Percentiles rank a stretch among this genome's conserved stretches.
phyloP scores from a whole-genome alignment of 352 stramenopile genomes.

The Globisporangium splendens region DNA sequence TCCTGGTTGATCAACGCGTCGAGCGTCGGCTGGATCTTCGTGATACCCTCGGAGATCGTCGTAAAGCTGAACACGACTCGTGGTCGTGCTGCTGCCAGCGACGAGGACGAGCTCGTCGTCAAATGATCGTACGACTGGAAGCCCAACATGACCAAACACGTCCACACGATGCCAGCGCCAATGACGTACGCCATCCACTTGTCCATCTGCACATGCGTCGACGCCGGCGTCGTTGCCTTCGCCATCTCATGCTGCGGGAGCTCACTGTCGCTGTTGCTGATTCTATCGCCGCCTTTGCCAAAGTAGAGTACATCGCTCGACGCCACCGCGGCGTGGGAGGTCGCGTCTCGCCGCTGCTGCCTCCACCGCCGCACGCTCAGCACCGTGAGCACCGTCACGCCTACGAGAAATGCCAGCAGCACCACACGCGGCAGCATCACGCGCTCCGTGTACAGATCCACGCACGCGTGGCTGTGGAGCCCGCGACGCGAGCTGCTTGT shows the following conservation, averaged over 20 bases:
- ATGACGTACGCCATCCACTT: constrained; percentile 28
- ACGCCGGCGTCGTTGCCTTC: neutral
- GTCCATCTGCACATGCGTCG: constrained; percentile 8
- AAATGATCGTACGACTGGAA: constrained; percentile 29
- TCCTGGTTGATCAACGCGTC: constrained; percentile 36
- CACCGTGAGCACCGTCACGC: constrained; percentile 11
- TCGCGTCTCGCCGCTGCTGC: constrained; percentile 8
- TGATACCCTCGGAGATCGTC: constrained; percentile 32
- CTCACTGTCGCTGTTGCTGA: neutral
- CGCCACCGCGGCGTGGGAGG: constrained; percentile 16
- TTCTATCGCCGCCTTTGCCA: constrained; percentile 14
- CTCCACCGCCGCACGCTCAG: constrained; percentile 12
- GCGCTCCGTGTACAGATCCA: constrained; percentile 37
- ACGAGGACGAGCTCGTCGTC: constrained; percentile 16
- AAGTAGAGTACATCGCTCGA: too few species aligned
- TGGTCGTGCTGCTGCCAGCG: constrained; percentile 18
- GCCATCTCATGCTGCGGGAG: neutral
- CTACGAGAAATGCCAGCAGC: constrained; percentile 25
- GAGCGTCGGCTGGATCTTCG: constrained; percentile 33
- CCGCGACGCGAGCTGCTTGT: too few species aligned
- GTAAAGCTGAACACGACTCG: constrained; percentile 63
- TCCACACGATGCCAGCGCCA: constrained; percentile 27
- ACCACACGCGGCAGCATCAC: constrained; percentile 41
- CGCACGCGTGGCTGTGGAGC: constrained; percentile 11
- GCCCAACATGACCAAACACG: constrained; percentile 29